These are phyloP conservation scores for Fraxinus xanthoxyloides DNA, from an alignment of 305 asterid genomes.

Conservation along the genomic window DNA sequence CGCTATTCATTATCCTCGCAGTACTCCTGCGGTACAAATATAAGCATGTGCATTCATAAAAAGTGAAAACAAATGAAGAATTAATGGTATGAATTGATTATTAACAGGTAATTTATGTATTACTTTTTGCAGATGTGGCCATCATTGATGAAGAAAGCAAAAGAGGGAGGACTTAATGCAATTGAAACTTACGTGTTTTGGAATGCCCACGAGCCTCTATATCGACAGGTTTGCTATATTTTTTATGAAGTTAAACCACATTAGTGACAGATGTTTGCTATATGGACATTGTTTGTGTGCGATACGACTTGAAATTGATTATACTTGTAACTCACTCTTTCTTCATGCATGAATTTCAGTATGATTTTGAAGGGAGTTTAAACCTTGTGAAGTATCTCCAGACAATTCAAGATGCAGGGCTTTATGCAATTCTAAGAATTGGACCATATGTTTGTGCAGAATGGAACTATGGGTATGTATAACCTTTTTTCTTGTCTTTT, in stretches of 20 bases:
- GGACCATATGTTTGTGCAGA: constrained; percentile 61
- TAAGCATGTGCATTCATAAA: background rate
- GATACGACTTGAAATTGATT: background rate
- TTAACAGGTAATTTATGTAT: background rate
- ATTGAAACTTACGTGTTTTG: constrained; percentile 54
- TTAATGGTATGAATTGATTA: background rate
- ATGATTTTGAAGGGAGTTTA: constrained; percentile 35
- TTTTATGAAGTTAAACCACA: background rate
- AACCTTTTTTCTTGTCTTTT: background rate
- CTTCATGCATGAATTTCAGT: constrained; percentile 18
- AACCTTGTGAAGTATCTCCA: constrained; percentile 38
- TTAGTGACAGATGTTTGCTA: background rate
- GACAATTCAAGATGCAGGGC: constrained; percentile 38
- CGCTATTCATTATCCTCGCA: constrained; percentile 37
- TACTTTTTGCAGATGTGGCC: constrained; percentile 46
- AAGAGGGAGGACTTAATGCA: constrained; percentile 50
- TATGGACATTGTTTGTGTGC: background rate
- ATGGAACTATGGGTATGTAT: constrained; percentile 48
- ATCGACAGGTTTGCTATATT: constrained; percentile 26
- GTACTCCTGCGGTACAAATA: constrained; percentile 25
- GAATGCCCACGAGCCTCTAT: constrained; percentile 48
- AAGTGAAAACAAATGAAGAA: background rate
- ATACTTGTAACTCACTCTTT: background rate
- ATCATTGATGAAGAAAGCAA: constrained; percentile 36
- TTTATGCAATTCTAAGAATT: constrained; percentile 41